Conservation (phyloP, 768 basidiomycete genomes). For the Ramaria sp. region DNA sequence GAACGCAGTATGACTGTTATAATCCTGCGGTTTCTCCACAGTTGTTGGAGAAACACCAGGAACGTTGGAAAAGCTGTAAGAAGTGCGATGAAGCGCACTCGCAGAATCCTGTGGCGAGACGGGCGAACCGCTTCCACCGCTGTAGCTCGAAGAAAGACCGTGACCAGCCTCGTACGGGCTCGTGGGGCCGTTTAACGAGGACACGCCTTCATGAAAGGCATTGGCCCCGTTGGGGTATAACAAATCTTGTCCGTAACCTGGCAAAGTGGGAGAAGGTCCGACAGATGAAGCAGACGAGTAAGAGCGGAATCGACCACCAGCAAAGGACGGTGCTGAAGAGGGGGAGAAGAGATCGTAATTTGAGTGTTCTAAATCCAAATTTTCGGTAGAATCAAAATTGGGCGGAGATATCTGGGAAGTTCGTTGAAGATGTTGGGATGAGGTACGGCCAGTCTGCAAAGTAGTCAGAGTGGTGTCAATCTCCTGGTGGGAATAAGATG, state of each 20-base stretch:
- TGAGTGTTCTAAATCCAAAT: slow-evolving; percentile 47
- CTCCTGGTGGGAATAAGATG: not conserved
- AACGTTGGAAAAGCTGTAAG: slow-evolving; percentile 35
- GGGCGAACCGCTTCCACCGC: slow-evolving; percentile 68
- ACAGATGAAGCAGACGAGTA: slow-evolving; percentile 59
- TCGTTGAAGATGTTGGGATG: slow-evolving; percentile 12
- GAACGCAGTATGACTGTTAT: slow-evolving; percentile 38
- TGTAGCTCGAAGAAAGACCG: slow-evolving; percentile 52
- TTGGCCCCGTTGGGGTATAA: slow-evolving; percentile 44
- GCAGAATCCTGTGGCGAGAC: slow-evolving; percentile 59
- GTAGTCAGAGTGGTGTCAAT: slow-evolving; percentile 1
- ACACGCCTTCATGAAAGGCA: slow-evolving; percentile 45
- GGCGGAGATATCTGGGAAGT: slow-evolving; percentile 26
- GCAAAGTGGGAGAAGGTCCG: slow-evolving; percentile 38
- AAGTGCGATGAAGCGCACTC: slow-evolving; percentile 42
- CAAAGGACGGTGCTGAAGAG: slow-evolving; percentile 23
- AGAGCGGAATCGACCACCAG: slow-evolving; percentile 49
- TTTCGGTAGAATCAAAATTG: slow-evolving; percentile 41
- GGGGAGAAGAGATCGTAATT: slow-evolving; percentile 54
- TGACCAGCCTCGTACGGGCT: slow-evolving; percentile 57
- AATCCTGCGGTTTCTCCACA: slow-evolving; percentile 40
- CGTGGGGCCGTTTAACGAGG: slow-evolving; percentile 39
- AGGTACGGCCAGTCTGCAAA: slow-evolving; percentile 24
- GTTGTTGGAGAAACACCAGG: slow-evolving; percentile 17
- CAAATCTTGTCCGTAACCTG: slow-evolving; percentile 44